Evolutionary conservation across 306 rosid genomes (phyloP).

Genomic region (Macrotyloma uniflorum): DNA sequence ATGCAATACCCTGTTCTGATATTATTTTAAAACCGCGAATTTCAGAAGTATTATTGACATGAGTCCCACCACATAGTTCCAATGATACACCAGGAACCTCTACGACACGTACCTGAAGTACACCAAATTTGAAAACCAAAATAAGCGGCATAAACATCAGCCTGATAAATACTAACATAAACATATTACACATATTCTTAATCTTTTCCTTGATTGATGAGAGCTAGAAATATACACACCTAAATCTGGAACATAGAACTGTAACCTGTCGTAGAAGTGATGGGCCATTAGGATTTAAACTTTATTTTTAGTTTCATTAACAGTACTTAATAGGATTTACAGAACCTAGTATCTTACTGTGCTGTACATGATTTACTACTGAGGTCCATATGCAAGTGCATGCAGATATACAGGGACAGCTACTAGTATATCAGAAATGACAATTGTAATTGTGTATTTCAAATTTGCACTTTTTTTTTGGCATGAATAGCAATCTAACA

Average conservation of each 20-base stretch:
- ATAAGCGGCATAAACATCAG: slow-evolving; percentile 21
- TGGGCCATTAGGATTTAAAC: slow-evolving; percentile 25
- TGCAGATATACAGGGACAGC: neutral
- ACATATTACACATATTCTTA: neutral
- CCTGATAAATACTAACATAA: slow-evolving; percentile 4
- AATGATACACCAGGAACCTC: slow-evolving; percentile 96
- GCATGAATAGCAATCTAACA: slow-evolving; percentile 2
- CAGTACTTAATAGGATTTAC: slow-evolving; percentile 19
- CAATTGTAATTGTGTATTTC: neutral
- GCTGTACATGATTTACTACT: slow-evolving; percentile 19
- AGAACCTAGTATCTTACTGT: slow-evolving; percentile 18
- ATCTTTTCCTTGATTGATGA: slow-evolving; percentile 3
- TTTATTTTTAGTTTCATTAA: slow-evolving; percentile 1
- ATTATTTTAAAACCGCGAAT: slow-evolving; percentile 92
- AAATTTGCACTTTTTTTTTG: neutral
- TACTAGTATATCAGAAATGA: slow-evolving; percentile 19
- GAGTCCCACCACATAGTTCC: slow-evolving; percentile 99
- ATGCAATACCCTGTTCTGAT: slow-evolving; percentile 94
- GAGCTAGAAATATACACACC: slow-evolving; percentile 15
- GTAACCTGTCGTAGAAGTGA: neutral
- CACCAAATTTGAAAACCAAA: slow-evolving; percentile 39
- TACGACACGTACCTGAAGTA: slow-evolving; percentile 86
- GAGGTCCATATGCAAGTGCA: slow-evolving; percentile 22
- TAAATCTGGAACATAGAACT: slow-evolving; percentile 11
- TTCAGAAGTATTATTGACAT: slow-evolving; percentile 86